phyloP scores from a whole-genome alignment of 2,329 filamentous ascomycete genomes.

The Fusarium anthophilum region DNA sequence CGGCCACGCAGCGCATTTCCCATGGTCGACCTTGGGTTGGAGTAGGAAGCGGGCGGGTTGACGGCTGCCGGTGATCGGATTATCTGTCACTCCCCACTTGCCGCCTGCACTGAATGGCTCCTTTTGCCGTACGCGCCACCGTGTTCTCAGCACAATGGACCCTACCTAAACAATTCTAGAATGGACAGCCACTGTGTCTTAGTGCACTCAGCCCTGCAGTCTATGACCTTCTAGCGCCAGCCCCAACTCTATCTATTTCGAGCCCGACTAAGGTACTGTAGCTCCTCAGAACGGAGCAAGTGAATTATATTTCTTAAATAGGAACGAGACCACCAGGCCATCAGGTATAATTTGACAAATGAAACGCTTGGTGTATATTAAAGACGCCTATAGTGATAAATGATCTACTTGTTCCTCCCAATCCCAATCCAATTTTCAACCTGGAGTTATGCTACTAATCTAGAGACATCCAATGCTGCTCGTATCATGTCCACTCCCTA shows the following conservation, averaged over 20 bases:
- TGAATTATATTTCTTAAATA: not conserved
- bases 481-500: not conserved
- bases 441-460: not conserved
- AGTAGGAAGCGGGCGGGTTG: conserved; percentile 13
- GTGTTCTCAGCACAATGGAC: conserved; percentile 43
- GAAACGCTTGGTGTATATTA: conserved; percentile 10
- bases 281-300: not conserved
- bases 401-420: conserved; percentile 1
- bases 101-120: conserved; percentile 28
- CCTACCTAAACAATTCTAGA: conserved; percentile 19
- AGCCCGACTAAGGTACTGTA: not conserved
- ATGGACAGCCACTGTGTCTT: conserved; percentile 20
- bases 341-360: not conserved
- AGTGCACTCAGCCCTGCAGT: conserved; percentile 33
- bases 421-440: conserved; percentile 1
- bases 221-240: conserved; percentile 18
- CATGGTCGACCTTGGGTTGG: not conserved
- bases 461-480: not conserved
- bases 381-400: conserved; percentile 9
- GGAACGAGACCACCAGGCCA: not conserved
- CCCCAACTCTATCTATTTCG: conserved; percentile 9
- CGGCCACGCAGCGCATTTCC: conserved; percentile 44
- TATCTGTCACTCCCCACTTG: conserved; percentile 46
- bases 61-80: conserved; percentile 45
- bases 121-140: conserved; percentile 44